Evolutionary conservation across 768 basidiomycete genomes (phyloP).

Genomic region (Rubroboletus pulcherrimus): DNA sequence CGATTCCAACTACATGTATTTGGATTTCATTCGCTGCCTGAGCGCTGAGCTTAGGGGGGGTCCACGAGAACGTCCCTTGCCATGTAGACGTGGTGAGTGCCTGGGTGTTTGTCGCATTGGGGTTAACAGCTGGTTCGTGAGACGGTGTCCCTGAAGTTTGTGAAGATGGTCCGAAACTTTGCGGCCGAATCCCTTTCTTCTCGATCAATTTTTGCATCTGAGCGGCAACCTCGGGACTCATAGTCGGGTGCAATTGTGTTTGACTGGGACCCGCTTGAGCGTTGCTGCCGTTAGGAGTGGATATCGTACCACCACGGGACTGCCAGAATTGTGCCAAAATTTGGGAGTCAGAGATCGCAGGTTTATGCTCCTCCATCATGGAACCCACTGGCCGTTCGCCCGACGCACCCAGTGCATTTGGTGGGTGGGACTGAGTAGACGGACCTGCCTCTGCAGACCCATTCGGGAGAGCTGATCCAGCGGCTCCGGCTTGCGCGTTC

Average conservation of each 20-base stretch:
- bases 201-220: conserved; percentile 52
- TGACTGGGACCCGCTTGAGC: conserved; percentile 18
- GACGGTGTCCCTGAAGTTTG: conserved; percentile 17
- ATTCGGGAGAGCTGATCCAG: conserved; percentile 1
- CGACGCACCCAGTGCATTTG: conserved; percentile 1
- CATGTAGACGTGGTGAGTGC: conserved; percentile 30
- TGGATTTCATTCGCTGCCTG: conserved; percentile 39
- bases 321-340: conserved; percentile 28
- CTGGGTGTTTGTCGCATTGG: conserved; percentile 1
- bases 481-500: conserved; percentile 4
- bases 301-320: conserved; percentile 20
- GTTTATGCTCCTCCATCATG: conserved; percentile 21
- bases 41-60: conserved; percentile 28
- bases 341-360: conserved; percentile 21
- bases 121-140: conserved; percentile 7
- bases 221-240: conserved; percentile 23
- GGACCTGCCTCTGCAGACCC: conserved; percentile 7
- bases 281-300: background rate
- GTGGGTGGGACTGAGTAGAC: conserved; percentile 9
- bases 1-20: conserved; percentile 32
- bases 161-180: conserved; percentile 11
- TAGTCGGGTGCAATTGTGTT: background rate
- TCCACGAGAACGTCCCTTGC: conserved; percentile 49
- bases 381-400: conserved; percentile 5
- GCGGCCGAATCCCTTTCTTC: conserved; percentile 36